Conservation (phyloP, 768 basidiomycete genomes). For the Sarcodon aspratus region DNA sequence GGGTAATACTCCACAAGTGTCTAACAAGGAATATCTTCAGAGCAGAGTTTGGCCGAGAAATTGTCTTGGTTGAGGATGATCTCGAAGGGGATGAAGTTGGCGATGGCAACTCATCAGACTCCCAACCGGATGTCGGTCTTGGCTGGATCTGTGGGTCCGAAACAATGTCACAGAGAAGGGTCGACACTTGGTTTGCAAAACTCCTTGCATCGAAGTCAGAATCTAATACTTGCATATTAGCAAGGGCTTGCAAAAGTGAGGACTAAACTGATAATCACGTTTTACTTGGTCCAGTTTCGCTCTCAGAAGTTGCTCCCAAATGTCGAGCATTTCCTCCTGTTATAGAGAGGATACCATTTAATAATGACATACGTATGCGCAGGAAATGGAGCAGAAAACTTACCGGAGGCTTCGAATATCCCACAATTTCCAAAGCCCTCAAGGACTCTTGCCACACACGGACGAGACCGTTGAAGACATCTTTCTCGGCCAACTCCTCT, state of each 20-base stretch:
- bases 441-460: constrained; percentile 41
- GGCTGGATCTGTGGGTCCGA: constrained; percentile 10
- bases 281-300: constrained; percentile 34
- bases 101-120: constrained; percentile 3
- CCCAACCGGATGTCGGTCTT: constrained; percentile 2
- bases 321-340: constrained; percentile 34
- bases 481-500: constrained; percentile 42
- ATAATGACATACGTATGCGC: not conserved
- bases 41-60: constrained; percentile 23
- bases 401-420: constrained; percentile 38
- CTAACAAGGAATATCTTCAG: constrained; percentile 48
- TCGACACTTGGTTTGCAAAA: constrained; percentile 15
- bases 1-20: constrained; percentile 44
- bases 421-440: constrained; percentile 31
- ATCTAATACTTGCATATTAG: not conserved
- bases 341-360: not conserved
- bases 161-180: constrained; percentile 29
- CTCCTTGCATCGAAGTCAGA: not conserved
- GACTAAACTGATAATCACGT: constrained; percentile 22
- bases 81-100: constrained; percentile 6
- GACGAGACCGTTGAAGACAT: constrained; percentile 41
- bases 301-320: constrained; percentile 49
- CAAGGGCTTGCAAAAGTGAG: not conserved
- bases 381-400: constrained; percentile 12
- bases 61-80: not conserved